Evolutionary conservation across 768 basidiomycete genomes (phyloP), one percentile per base, ranked within the genome.

Genomic region (Agrocybe pediades): DNA sequence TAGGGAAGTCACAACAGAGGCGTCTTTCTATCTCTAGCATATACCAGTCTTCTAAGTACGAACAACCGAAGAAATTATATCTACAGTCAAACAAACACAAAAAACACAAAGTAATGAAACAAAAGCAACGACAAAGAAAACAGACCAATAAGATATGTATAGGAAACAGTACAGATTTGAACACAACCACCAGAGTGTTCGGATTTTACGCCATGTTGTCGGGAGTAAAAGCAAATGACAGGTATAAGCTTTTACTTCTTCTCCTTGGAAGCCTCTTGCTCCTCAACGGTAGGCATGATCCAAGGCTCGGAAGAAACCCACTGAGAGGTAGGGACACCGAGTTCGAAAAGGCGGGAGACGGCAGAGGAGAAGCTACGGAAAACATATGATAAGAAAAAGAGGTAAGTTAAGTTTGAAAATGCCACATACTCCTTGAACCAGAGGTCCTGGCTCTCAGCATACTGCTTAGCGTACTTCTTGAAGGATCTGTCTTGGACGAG

Each of bases 381-480:
- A 17, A 40, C 1, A 17, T 30, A 42, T 13, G 45, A 56, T 1
- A 54, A 47, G 52, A 51, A 59, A 44, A 42, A 55, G 43, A 29
- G 33, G 19, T 23, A 20, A 40, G 21, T 17, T 27, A 8, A 29
- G 27, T 30, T 23, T 46, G 16, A 15, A 11, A 45, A 51, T 25
- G 27, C 23, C 19, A 79, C 89, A 60, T 68, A 97, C 92, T 98
- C 96, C 68, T 88, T 87, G 83, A 98, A 98, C 84, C 91, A 99
- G 19, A 90, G 76, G 6, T 88, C 82, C 68, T 90, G 82, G 66
- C 88, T 84, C 33, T 90, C 81, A 26, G 96, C 95, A 65, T 98
- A 98, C 16, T 85, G 82, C 74, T 92, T 85, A 51, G 90, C 89
- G 63, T 75, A 85, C 72, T 93, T 92, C 78, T 88, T 91, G 84